These are phyloP conservation scores for Pisolithus marmoratus DNA, from an alignment of 768 basidiomycete species.

Conservation along the genomic window DNA sequence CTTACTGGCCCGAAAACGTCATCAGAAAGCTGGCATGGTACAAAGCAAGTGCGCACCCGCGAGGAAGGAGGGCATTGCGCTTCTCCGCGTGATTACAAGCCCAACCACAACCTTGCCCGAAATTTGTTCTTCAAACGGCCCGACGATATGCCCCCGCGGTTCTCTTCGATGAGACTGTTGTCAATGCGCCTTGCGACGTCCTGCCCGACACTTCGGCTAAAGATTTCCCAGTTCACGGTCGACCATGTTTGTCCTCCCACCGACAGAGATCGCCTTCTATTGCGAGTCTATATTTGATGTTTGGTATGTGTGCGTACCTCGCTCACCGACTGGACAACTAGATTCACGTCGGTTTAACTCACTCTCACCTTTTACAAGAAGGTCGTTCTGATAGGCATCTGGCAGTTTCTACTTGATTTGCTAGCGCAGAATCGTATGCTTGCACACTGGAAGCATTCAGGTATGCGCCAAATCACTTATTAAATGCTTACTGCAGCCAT, in stretches of 20 bases:
- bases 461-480: constrained; percentile 31
- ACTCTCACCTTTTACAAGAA: constrained; percentile 15
- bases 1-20: constrained; percentile 25
- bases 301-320: constrained; percentile 31
- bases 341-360: constrained; percentile 2
- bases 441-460: constrained; percentile 29
- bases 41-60: constrained; percentile 17
- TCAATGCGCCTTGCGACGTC: constrained; percentile 20
- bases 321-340: constrained; percentile 9
- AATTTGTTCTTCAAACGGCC: constrained; percentile 1
- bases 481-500: constrained; percentile 27
- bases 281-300: constrained; percentile 34
- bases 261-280: constrained; percentile 34
- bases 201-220: constrained; percentile 24
- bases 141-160: constrained; percentile 23
- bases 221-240: constrained; percentile 19
- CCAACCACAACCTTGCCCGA: constrained; percentile 17
- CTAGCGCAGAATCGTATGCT: constrained; percentile 33
- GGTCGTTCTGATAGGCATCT: constrained; percentile 38
- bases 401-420: constrained; percentile 52
- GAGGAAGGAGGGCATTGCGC: constrained; percentile 26
- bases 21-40: constrained; percentile 29
- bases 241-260: constrained; percentile 28
- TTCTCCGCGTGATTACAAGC: constrained; percentile 34
- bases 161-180: constrained; percentile 44